These are phyloP conservation scores for Neurospora sp. DNA, from an alignment of 495 filamentous ascomycete genomes.

Conservation along the genomic window DNA sequence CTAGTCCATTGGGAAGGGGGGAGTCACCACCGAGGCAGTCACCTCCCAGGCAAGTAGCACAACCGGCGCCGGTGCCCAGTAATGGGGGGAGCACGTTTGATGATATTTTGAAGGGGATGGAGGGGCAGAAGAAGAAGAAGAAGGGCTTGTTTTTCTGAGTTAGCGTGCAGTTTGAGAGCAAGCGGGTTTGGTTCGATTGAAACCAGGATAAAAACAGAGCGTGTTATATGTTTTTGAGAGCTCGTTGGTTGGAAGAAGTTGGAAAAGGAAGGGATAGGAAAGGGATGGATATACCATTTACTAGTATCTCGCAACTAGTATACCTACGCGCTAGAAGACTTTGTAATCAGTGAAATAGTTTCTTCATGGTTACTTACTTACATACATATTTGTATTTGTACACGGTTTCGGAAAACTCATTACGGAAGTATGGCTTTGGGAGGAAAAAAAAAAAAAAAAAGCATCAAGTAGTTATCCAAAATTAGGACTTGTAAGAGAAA, in stretches of 20 bases:
- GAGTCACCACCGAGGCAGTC: not conserved
- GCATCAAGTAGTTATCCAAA: not conserved
- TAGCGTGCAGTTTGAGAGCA: too few relatives aligned
- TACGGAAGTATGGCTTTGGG: not conserved
- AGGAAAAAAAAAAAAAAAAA: not conserved
- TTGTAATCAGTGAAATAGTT: not conserved
- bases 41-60: not conserved
- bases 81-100: slow-evolving; percentile 45
- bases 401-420: not conserved
- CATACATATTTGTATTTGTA: not conserved
- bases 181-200: too few relatives aligned
- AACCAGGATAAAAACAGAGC: not conserved
- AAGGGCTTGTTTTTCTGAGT: slow-evolving; percentile 33
- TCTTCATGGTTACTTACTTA: not conserved
- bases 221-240: not conserved
- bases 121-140: slow-evolving; percentile 29
- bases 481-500: not conserved
- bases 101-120: slow-evolving; percentile 49
- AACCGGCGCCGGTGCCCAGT: not conserved
- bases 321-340: not conserved
- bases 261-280: not conserved
- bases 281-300: not conserved
- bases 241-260: not conserved
- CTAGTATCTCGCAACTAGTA: not conserved
- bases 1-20: not conserved